Conservation (phyloP, 2,329 filamentous ascomycete genomes). For the Lecanicillium sp. region DNA sequence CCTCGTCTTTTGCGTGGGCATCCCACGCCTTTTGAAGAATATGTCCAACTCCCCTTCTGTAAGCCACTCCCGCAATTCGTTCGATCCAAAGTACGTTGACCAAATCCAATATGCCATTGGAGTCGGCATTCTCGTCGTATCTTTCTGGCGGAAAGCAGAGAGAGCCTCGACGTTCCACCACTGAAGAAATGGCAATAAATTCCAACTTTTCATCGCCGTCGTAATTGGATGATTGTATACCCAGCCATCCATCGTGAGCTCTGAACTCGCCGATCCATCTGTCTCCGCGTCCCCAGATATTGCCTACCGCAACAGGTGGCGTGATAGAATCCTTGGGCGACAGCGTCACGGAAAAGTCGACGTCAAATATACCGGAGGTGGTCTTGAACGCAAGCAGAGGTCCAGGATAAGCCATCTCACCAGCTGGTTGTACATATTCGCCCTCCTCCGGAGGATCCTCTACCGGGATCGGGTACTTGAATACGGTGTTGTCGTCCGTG, state of each 20-base stretch:
- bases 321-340: constrained; percentile 25
- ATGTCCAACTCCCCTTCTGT: constrained; percentile 33
- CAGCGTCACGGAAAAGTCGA: constrained; percentile 29
- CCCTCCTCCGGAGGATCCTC: constrained; percentile 22
- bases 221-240: constrained; percentile 37
- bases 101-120: constrained; percentile 34
- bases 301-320: constrained; percentile 33
- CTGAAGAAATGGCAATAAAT: constrained; percentile 33
- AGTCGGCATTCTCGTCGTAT: constrained; percentile 32
- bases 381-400: constrained; percentile 32
- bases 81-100: constrained; percentile 40
- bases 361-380: constrained; percentile 29
- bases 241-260: constrained; percentile 37
- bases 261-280: constrained; percentile 34
- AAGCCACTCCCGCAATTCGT: constrained; percentile 32
- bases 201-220: constrained; percentile 35
- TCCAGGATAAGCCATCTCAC: constrained; percentile 26
- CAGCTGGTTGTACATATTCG: constrained; percentile 19
- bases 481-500: constrained; percentile 28
- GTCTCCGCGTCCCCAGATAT: constrained; percentile 27
- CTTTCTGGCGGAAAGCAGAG: constrained; percentile 29
- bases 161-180: constrained; percentile 32
- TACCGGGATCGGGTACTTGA: constrained; percentile 34
- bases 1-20: constrained; percentile 28
- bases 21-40: constrained; percentile 33